A percentile compares a stretch with the other conserved stretches of the same genome.
These are phyloP conservation scores for Cercospora beticola DNA, from an alignment of 2,329 filamentous ascomycete species.

Conservation along the genomic window DNA sequence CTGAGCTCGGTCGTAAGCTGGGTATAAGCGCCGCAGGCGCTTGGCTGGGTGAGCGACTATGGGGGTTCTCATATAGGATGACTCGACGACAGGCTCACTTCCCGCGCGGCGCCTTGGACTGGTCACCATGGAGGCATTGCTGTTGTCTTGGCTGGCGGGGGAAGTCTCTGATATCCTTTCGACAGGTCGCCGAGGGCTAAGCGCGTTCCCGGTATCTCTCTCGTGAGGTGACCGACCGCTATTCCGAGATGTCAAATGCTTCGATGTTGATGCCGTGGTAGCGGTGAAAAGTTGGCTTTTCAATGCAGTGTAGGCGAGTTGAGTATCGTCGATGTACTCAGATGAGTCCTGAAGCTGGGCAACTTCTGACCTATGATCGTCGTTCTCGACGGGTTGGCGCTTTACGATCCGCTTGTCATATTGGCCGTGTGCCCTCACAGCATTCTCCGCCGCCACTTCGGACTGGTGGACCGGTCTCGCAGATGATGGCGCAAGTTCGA, in stretches of 20 bases:
- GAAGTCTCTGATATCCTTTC: not conserved
- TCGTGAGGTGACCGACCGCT: not conserved
- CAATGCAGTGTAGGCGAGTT: conserved; percentile 42
- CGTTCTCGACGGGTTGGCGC: not conserved
- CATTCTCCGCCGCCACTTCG: not conserved
- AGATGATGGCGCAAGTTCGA: conserved; percentile 29
- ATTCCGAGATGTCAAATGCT: not conserved
- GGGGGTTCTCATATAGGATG: conserved; percentile 30
- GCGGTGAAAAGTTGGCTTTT: conserved; percentile 44
- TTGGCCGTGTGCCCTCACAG: not conserved
- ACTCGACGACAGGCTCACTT: conserved; percentile 19
- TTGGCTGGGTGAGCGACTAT: conserved; percentile 15
- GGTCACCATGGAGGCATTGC: not conserved
- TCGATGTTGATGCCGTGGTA: conserved; percentile 18
- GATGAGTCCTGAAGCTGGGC: conserved; percentile 14
- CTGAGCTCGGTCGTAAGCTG: not conserved
- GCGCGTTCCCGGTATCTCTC: not conserved
- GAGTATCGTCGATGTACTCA: conserved; percentile 44
- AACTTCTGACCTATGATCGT: not conserved
- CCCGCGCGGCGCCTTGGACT: not conserved
- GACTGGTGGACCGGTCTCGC: not conserved
- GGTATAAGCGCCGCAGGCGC: not conserved
- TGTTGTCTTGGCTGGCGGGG: not conserved
- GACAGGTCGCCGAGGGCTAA: not conserved
- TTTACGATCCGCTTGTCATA: not conserved